A percentile compares a stretch with the other conserved stretches of the same genome.
Conservation (phyloP, 306 rosid genomes). For the Delonix regia region DNA sequence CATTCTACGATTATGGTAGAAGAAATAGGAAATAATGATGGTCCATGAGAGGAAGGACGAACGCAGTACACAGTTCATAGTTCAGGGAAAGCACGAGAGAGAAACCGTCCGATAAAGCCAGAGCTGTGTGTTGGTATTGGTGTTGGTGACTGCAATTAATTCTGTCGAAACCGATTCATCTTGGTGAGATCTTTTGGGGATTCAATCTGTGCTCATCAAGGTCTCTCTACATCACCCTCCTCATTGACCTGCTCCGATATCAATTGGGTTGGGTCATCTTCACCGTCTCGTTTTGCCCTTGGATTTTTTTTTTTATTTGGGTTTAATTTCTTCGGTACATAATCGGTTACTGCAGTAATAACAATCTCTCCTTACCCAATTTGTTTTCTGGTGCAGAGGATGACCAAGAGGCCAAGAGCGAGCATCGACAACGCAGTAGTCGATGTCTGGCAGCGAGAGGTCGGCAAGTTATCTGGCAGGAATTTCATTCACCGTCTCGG, state of each 20-base stretch:
- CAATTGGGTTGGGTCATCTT: neutral
- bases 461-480: conserved; percentile 70
- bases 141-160: neutral
- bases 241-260: neutral
- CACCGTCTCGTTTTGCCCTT: neutral
- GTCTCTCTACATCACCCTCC: neutral
- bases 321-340: neutral
- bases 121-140: too few species aligned
- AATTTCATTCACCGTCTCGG: conserved; percentile 71
- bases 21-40: neutral
- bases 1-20: neutral
- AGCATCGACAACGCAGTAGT: conserved; percentile 53
- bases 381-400: conserved; percentile 24
- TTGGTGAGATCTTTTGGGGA: neutral
- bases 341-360: neutral
- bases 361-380: neutral
- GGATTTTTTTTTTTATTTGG: neutral
- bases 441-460: conserved; percentile 74
- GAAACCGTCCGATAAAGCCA: neutral
- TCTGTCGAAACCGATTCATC: neutral
- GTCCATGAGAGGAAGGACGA: too few species aligned
- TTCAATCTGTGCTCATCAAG: neutral
- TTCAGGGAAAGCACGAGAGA: neutral
- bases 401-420: conserved; percentile 59
- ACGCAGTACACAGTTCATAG: neutral